Percentiles rank a stretch among this genome's conserved stretches.
Conservation (phyloP, 805 yeast species). For the Komagataella pseudopastoris region DNA sequence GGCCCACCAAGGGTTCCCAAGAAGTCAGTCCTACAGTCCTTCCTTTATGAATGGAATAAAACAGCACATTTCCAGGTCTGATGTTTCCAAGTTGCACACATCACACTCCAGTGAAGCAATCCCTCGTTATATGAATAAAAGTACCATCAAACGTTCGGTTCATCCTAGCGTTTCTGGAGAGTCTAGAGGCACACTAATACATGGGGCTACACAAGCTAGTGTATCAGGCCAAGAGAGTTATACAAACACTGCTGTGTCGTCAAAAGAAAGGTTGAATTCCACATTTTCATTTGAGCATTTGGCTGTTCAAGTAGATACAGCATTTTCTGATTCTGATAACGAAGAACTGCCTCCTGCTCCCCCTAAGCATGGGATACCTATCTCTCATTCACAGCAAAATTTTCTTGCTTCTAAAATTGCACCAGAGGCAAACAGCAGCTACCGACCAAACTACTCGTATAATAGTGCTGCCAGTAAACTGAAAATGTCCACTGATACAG, state of each 20-base stretch:
- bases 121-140: not conserved
- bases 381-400: not conserved
- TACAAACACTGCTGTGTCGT: not conserved
- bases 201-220: not conserved
- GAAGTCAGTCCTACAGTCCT: not conserved
- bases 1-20: not conserved
- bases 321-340: not conserved
- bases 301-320: not conserved
- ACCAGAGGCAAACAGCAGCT: not conserved
- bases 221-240: not conserved
- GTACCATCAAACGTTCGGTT: not conserved
- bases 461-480: slow-evolving; percentile 12
- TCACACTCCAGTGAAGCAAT: not conserved
- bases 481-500: slow-evolving; percentile 20
- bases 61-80: not conserved
- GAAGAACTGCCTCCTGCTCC: slow-evolving; percentile 1
- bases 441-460: not conserved
- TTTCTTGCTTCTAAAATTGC: not conserved
- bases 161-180: not conserved
- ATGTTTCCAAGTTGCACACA: not conserved
- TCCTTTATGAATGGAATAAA: not conserved
- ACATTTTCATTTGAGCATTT: not conserved
- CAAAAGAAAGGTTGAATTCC: not conserved
- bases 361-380: not conserved
- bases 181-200: not conserved